phyloP scores from a whole-genome alignment of 306 rosid genomes.

The Malus fusca region DNA sequence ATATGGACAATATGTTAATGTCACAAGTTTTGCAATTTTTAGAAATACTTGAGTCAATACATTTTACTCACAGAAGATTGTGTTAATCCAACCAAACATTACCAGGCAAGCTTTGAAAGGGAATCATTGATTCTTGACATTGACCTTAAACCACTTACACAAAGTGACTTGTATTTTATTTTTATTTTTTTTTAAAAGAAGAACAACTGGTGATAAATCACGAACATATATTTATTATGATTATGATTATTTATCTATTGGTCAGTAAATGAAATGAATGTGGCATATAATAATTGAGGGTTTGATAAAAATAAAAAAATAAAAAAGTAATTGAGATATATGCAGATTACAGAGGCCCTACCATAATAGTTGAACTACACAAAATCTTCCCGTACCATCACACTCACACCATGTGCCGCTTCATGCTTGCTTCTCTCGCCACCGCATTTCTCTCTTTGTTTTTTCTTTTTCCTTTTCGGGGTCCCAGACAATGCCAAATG shows the following conservation, averaged over 20 bases:
- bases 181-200: too few relatives aligned
- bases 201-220: too few relatives aligned
- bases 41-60: too few relatives aligned
- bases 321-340: not conserved
- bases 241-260: not conserved
- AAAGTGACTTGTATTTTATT: not conserved
- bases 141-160: not conserved
- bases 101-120: not conserved
- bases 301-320: rapidly evolving
- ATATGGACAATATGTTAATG: too few relatives aligned
- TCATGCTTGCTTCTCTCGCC: not conserved
- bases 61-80: not conserved
- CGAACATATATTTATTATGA: too few relatives aligned
- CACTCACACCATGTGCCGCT: not conserved
- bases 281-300: not conserved
- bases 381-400: not conserved
- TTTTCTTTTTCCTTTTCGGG: not conserved
- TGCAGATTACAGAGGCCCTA: not conserved
- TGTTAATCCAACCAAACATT: not conserved
- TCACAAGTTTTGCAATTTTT: too few relatives aligned
- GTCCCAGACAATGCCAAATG: not conserved
- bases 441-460: too few relatives aligned
- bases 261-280: not conserved
- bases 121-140: not conserved
- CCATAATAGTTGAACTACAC: not conserved